Conservation (phyloP, 192 early-diverging fungal genomes). For the Rhizophagus clarus region DNA sequence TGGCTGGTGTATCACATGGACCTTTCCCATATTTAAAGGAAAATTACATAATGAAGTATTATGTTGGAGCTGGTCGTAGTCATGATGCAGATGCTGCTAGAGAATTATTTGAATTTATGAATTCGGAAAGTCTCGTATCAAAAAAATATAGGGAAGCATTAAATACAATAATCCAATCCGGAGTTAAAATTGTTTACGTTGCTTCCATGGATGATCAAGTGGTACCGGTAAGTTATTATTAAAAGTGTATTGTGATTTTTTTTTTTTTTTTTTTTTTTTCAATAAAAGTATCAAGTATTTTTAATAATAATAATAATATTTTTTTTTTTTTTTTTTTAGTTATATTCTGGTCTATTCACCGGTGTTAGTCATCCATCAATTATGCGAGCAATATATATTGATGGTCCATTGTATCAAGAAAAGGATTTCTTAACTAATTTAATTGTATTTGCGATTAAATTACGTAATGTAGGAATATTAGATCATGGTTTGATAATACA, state of each 20-base stretch:
- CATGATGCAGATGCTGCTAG: conserved; percentile 82
- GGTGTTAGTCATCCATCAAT: conserved; percentile 76
- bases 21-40: conserved; percentile 83
- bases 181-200: conserved; percentile 75
- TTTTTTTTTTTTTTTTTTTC: not conserved
- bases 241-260: not conserved
- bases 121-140: conserved; percentile 69
- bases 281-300: not conserved
- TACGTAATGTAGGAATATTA: conserved; percentile 85
- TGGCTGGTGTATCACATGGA: conserved; percentile 93
- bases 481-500: conserved; percentile 89
- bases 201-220: conserved; percentile 96
- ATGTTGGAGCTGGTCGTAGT: conserved; percentile 38
- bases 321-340: conserved; percentile 14
- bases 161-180: conserved; percentile 61
- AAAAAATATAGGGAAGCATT: conserved; percentile 74
- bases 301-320: not conserved
- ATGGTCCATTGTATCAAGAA: conserved; percentile 76
- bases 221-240: conserved; percentile 59
- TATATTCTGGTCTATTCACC: conserved; percentile 77
- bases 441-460: conserved; percentile 81
- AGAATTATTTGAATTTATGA: conserved; percentile 95
- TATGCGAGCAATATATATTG: conserved; percentile 89
- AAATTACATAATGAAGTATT: conserved; percentile 83
- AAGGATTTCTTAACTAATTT: conserved; percentile 86